Conservation (phyloP, 139 green algal genomes). For the Cymbomonas tetramitiformis region DNA sequence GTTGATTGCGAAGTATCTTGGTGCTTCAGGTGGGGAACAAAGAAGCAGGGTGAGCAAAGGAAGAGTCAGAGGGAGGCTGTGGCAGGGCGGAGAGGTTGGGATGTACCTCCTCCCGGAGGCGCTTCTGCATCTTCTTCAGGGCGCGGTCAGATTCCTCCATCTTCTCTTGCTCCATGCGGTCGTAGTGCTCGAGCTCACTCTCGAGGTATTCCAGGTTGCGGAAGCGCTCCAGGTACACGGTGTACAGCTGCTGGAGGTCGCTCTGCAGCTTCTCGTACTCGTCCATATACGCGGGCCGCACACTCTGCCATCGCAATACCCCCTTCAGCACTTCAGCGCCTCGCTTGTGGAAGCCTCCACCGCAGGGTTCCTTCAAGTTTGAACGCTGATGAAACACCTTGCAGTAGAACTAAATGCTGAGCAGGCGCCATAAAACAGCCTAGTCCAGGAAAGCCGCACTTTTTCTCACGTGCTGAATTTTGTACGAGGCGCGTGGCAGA, state of each 20-base stretch:
- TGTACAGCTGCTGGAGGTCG: slow-evolving; percentile 52
- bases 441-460: no score
- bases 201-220: slow-evolving; percentile 70
- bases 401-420: no score
- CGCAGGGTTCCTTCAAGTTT: background rate
- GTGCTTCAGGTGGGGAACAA: no score
- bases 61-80: no score
- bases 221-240: slow-evolving; percentile 37
- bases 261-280: slow-evolving; percentile 62
- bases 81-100: no score
- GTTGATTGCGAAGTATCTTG: no score
- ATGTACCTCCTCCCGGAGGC: slow-evolving; percentile 56
- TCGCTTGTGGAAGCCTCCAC: background rate
- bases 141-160: slow-evolving; percentile 39
- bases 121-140: slow-evolving; percentile 63
- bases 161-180: slow-evolving; percentile 43
- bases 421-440: no score
- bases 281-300: slow-evolving; percentile 67
- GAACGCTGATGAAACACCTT: background rate
- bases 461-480: no score
- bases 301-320: slow-evolving; percentile 13
- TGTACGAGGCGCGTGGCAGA: no score
- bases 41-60: no score
- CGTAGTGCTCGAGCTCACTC: slow-evolving; percentile 38
- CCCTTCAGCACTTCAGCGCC: background rate